These are phyloP conservation scores for Ottelia alismoides DNA, from an alignment of 106 monocot species.

Conservation along the genomic window DNA sequence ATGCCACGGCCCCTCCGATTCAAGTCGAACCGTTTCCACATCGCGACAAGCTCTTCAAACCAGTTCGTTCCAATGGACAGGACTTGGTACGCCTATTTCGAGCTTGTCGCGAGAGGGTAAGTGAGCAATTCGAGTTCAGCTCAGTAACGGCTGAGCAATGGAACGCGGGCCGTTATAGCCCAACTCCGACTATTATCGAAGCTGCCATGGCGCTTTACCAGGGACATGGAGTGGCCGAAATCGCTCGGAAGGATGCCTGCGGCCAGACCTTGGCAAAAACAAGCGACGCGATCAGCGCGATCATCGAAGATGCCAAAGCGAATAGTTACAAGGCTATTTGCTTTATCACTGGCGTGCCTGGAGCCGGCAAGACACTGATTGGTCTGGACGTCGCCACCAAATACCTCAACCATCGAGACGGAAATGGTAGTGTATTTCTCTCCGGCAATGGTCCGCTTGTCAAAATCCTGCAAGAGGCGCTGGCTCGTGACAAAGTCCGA, in stretches of 20 bases:
- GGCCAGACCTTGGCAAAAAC: not conserved
- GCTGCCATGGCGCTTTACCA: not conserved
- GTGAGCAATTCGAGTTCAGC: not conserved
- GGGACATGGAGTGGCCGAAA: not conserved
- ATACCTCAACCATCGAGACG: not conserved
- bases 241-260: not conserved
- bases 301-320: not conserved
- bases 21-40: not conserved
- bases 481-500: not conserved
- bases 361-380: not conserved
- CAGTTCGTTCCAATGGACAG: not conserved
- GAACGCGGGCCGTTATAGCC: not conserved
- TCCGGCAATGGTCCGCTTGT: not conserved
- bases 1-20: not conserved
- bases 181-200: not conserved
- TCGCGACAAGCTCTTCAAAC: not conserved
- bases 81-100: not conserved
- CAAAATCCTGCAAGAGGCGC: not conserved
- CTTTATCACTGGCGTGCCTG: not conserved
- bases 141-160: not conserved
- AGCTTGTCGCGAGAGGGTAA: no score
- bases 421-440: not conserved
- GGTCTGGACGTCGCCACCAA: not conserved
- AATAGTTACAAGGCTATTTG: not conserved
- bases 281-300: not conserved